Evolutionary conservation across 2,329 filamentous ascomycete genomes (phyloP).

Genomic region (Colletotrichum limetticola): DNA sequence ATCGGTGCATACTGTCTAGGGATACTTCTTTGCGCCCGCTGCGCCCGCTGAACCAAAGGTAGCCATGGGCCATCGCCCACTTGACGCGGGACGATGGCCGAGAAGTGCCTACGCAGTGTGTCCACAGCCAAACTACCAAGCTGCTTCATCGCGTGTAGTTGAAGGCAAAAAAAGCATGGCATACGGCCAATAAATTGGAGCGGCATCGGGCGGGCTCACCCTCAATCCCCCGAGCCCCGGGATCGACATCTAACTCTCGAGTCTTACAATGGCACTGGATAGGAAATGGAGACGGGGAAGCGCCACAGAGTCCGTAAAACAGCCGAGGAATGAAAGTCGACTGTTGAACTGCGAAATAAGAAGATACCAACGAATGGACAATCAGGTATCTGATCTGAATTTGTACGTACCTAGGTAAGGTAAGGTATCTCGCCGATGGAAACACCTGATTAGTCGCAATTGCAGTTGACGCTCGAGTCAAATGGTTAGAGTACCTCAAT

Average conservation of each 20-base stretch:
- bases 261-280: not conserved
- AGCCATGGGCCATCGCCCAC: not conserved
- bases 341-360: not conserved
- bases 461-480: not conserved
- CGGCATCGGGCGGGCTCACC: not conserved
- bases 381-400: no score
- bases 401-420: not conserved
- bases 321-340: not conserved
- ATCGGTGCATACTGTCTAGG: not conserved
- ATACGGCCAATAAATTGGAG: not conserved
- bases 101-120: not conserved
- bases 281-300: not conserved
- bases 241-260: not conserved
- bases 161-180: not conserved
- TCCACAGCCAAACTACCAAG: not conserved
- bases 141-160: not conserved
- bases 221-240: not conserved
- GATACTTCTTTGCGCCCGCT: not conserved
- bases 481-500: not conserved
- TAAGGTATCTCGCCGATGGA: not conserved
- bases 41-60: not conserved
- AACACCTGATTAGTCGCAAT: not conserved
- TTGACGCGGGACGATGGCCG: not conserved
- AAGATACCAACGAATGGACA: no score
- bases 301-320: not conserved